A percentile compares a stretch with the other conserved stretches of the same genome.
Conservation (phyloP, 192 early-diverging fungal genomes). For the Backusella tuberculispora region DNA sequence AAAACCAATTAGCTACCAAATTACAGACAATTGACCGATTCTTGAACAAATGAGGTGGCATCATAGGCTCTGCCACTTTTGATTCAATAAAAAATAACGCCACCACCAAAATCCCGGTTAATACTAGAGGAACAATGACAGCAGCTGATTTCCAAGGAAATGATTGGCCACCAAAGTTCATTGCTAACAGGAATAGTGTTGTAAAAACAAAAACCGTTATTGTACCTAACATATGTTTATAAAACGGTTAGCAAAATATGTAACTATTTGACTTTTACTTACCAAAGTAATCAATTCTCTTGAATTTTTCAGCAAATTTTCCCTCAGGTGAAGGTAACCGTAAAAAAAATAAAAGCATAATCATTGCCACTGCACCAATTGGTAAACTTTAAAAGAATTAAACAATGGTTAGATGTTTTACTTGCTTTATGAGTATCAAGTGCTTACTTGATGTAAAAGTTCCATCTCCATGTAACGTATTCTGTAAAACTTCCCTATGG, state of each 20-base stretch:
- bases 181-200: slow-evolving; percentile 61
- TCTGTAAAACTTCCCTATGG: slow-evolving; percentile 36
- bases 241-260: neutral
- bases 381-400: slow-evolving; percentile 28
- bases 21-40: slow-evolving; percentile 45
- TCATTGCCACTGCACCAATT: slow-evolving; percentile 45
- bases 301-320: slow-evolving; percentile 51
- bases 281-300: slow-evolving; percentile 67
- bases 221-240: slow-evolving; percentile 20
- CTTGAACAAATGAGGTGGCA: slow-evolving; percentile 60
- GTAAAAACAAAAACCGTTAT: slow-evolving; percentile 48
- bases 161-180: slow-evolving; percentile 65
- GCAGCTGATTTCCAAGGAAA: slow-evolving; percentile 57
- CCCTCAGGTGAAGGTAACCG: slow-evolving; percentile 36
- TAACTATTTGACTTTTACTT: neutral
- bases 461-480: slow-evolving; percentile 44
- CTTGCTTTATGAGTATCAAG: neutral
- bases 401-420: neutral
- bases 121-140: slow-evolving; percentile 52
- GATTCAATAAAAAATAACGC: slow-evolving; percentile 51
- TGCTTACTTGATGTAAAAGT: slow-evolving; percentile 46
- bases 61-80: slow-evolving; percentile 62
- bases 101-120: slow-evolving; percentile 42
- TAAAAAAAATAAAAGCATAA: slow-evolving; percentile 46
- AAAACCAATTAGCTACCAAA: slow-evolving; percentile 35